phyloP scores from a whole-genome alignment of 2,329 filamentous ascomycete genomes.

The Metarhizium brunneum region DNA sequence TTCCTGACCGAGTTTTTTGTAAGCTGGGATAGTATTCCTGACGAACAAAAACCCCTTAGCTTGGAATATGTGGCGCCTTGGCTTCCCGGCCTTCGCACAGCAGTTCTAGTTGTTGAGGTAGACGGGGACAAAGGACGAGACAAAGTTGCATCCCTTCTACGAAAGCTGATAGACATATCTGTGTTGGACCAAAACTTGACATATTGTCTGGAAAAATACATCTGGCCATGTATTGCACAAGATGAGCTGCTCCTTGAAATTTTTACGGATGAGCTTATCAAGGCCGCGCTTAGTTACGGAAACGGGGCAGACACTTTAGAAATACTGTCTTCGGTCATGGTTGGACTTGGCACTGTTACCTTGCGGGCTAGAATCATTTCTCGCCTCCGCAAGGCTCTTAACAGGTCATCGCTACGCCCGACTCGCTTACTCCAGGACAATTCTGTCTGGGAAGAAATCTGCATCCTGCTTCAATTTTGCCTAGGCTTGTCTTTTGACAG shows the following conservation, averaged over 20 bases:
- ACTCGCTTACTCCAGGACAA: constrained; percentile 58
- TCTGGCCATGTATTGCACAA: constrained; percentile 55
- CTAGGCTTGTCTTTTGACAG: constrained; percentile 59
- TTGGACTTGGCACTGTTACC: constrained; percentile 55
- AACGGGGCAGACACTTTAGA: constrained; percentile 51
- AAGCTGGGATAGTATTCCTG: constrained; percentile 60
- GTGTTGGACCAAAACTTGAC: constrained; percentile 50
- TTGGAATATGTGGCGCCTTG: constrained; percentile 63
- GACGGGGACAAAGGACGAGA: constrained; percentile 60
- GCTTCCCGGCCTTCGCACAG: constrained; percentile 51
- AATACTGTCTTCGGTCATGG: constrained; percentile 51
- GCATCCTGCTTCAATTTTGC: constrained; percentile 56
- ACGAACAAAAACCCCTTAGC: constrained; percentile 57
- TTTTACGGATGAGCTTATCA: constrained; percentile 58
- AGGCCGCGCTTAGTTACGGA: constrained; percentile 48
- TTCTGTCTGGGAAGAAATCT: constrained; percentile 60
- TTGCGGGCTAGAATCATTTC: constrained; percentile 57
- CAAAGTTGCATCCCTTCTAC: constrained; percentile 52
- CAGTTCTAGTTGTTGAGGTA: constrained; percentile 46
- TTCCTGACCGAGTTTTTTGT: constrained; percentile 68
- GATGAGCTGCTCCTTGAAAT: constrained; percentile 59
- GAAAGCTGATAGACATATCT: constrained; percentile 58
- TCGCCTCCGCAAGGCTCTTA: constrained; percentile 56
- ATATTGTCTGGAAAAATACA: constrained; percentile 53
- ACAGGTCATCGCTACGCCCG: constrained; percentile 57